phyloP scores from a whole-genome alignment of 768 basidiomycete species.

The Steccherinum ochraceum region DNA sequence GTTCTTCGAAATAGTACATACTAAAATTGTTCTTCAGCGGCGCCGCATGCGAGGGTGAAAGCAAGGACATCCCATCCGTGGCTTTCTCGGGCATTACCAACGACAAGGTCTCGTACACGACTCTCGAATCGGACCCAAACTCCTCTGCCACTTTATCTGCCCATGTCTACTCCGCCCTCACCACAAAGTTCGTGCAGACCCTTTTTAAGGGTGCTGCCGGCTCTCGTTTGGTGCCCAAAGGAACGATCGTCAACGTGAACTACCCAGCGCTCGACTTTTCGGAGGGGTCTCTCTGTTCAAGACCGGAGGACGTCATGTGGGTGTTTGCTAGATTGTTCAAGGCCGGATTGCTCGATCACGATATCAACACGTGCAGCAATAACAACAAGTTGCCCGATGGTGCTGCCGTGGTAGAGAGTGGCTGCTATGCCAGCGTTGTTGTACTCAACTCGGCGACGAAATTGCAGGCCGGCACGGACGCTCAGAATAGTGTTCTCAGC shows the following conservation, averaged over 20 bases:
- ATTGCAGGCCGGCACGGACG: neutral
- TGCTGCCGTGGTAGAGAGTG: constrained; percentile 26
- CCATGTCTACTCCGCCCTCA: constrained; percentile 16
- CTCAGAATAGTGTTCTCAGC: neutral
- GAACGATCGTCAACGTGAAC: constrained; percentile 31
- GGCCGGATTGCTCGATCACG: constrained; percentile 25
- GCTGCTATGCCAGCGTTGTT: neutral
- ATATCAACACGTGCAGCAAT: constrained; percentile 39
- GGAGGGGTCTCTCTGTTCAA: constrained; percentile 30
- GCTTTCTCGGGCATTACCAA: constrained; percentile 23
- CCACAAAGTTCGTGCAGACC: constrained; percentile 12
- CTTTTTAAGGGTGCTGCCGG: constrained; percentile 17
- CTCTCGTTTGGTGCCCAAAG: constrained; percentile 26
- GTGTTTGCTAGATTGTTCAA: constrained; percentile 36
- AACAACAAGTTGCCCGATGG: constrained; percentile 36
- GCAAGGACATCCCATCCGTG: constrained; percentile 22
- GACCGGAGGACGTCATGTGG: constrained; percentile 34
- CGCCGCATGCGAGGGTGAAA: constrained; percentile 20
- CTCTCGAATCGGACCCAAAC: constrained; percentile 14
- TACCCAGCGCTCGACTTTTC: constrained; percentile 21
- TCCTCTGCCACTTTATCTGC: constrained; percentile 12
- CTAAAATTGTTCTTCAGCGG: constrained; percentile 10
- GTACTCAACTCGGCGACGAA: neutral
- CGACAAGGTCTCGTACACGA: constrained; percentile 22
- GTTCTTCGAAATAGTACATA: neutral